Evolutionary conservation across 768 basidiomycete species (phyloP).

Genomic region (Podaxis pistillaris): DNA sequence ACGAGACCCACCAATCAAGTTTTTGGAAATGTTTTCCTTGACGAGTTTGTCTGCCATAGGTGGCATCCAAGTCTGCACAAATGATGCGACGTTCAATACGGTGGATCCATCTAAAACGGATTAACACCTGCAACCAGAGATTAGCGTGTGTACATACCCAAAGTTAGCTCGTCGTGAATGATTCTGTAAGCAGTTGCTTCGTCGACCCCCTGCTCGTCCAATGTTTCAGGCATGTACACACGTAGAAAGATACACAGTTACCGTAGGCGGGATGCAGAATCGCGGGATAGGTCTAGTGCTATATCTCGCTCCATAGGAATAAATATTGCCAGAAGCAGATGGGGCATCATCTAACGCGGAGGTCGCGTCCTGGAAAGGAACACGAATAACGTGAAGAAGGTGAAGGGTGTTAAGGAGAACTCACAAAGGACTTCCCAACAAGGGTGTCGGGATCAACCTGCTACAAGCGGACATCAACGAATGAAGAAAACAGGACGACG

Average conservation of each 20-base stretch:
- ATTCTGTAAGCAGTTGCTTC: conserved; percentile 56
- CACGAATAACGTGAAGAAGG: conserved; percentile 9
- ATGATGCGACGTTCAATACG: conserved; percentile 62
- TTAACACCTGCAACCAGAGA: not conserved
- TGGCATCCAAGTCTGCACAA: conserved; percentile 64
- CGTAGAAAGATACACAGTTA: conserved; percentile 15
- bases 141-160: conserved; percentile 42
- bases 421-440: conserved; percentile 54
- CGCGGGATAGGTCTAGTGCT: conserved; percentile 62
- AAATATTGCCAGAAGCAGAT: conserved; percentile 28
- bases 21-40: conserved; percentile 63
- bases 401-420: not conserved
- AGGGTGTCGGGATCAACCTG: conserved; percentile 69
- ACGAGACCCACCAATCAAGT: conserved; percentile 45
- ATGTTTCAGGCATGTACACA: not conserved
- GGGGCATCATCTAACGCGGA: conserved; percentile 2
- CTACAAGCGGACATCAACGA: conserved; percentile 28
- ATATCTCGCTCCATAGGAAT: conserved; percentile 63
- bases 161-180: conserved; percentile 56
- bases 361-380: conserved; percentile 23
- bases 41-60: conserved; percentile 52
- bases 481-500: conserved; percentile 4
- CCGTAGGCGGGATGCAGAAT: conserved; percentile 59
- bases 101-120: conserved; percentile 49
- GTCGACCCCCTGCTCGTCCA: conserved; percentile 47